Percentiles rank a stretch among this genome's conserved stretches.
phyloP scores from a whole-genome alignment of 371 early-diverging fungal species.

The Rhizomucor miehei region DNA sequence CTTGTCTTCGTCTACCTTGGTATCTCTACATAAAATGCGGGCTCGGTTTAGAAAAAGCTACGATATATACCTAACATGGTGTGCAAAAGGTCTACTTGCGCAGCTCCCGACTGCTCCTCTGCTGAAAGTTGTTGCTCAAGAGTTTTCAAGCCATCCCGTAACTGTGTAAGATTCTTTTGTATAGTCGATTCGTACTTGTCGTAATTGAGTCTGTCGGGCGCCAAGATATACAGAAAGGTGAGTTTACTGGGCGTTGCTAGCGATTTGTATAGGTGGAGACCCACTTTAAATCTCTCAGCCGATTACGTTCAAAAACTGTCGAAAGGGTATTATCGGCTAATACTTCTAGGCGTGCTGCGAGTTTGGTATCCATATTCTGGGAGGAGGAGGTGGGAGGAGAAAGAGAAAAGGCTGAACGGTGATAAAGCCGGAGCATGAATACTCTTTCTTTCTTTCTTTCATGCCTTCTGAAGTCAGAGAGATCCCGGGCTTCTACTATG shows the following conservation, averaged over 20 bases:
- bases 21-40: conserved; percentile 29
- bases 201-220: conserved; percentile 44
- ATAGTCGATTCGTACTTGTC: conserved; percentile 58
- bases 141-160: conserved; percentile 52
- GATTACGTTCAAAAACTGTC: conserved; percentile 60
- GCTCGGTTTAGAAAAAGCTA: background rate
- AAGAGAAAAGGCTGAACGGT: background rate
- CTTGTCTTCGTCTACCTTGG: conserved; percentile 57
- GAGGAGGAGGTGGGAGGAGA: background rate
- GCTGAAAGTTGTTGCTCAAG: conserved; percentile 61
- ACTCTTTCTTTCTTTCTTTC: no score
- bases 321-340: conserved; percentile 64
- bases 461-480: no score
- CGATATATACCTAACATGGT: background rate
- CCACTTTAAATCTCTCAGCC: conserved; percentile 52
- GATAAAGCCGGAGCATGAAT: no score
- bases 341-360: conserved; percentile 51
- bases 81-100: conserved; percentile 29
- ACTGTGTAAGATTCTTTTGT: conserved; percentile 50
- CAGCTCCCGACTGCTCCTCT: conserved; percentile 56
- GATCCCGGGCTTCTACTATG: no score
- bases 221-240: background rate
- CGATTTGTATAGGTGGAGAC: background rate
- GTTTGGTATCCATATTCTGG: conserved; percentile 50
- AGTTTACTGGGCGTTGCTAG: background rate